phyloP scores from a whole-genome alignment of 768 basidiomycete species.

The Termitomyces eurrhizus region DNA sequence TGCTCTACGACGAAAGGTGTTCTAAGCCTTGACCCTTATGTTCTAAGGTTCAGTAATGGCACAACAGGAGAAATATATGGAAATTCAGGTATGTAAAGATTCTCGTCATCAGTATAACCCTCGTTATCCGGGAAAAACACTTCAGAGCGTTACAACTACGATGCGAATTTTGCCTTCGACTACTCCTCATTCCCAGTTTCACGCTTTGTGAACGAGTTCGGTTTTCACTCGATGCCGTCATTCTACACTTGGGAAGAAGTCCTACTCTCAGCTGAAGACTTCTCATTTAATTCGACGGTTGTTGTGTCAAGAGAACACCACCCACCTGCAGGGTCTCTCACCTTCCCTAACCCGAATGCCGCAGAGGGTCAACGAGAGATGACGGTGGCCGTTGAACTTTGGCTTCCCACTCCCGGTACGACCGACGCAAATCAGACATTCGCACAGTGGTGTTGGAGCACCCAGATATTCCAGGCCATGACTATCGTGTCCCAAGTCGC shows the following conservation, averaged over 20 bases:
- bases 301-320: conserved; percentile 56
- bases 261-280: conserved; percentile 44
- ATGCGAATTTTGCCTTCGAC: conserved; percentile 47
- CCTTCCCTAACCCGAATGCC: conserved; percentile 55
- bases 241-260: conserved; percentile 61
- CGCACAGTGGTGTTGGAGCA: conserved; percentile 62
- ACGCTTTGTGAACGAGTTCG: conserved; percentile 59
- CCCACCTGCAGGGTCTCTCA: conserved; percentile 46
- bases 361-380: conserved; percentile 50
- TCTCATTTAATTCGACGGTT: conserved; percentile 54
- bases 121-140: background rate
- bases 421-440: conserved; percentile 52
- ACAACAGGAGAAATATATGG: conserved; percentile 54
- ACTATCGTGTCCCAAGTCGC: conserved; percentile 56
- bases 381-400: conserved; percentile 46
- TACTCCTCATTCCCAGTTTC: conserved; percentile 47
- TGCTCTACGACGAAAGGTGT: conserved; percentile 57
- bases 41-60: conserved; percentile 45
- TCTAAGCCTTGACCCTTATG: conserved; percentile 52
- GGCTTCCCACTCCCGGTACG: conserved; percentile 50
- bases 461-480: conserved; percentile 57
- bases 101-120: background rate
- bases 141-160: conserved; percentile 55
- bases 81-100: conserved; percentile 36
- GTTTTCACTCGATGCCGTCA: conserved; percentile 64